Evolutionary conservation across 169 alveolate genomes (phyloP), one percentile per base, ranked within the genome.

Genomic region (Babesia bigemina): DNA sequence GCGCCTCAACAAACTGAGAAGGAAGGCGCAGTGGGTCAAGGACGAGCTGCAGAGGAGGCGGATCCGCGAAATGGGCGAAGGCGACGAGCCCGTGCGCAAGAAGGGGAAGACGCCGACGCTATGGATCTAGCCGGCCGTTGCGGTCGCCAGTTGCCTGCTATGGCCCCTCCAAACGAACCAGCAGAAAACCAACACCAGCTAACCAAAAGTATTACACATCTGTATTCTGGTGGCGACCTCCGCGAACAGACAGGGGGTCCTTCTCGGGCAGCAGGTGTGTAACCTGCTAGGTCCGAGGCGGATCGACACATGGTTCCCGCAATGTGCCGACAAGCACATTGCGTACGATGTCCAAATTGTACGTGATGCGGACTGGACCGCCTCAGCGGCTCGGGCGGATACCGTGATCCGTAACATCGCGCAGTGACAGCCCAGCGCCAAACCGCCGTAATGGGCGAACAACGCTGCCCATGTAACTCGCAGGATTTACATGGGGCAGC

Each of bases 1-100:
- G 52, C 67, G 88, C 33, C 12, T 81, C 47, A 71, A 81, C 17
- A 81, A 73, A 44, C 72, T 81, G 26, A 42, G 88, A n/a, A 33
- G 45, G 60, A 70, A 52, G 72, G 83, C 74, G 2, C 70, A 28
- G 42, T 56, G 75, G 84, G 65, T 45, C 10, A 10, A 8, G 48
- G 28, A 71, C 3, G 84, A 72, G 42, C 26, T 50, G 59, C 63
- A 16, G 59, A 53, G 76, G 33, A 65, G 76, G 16, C 47, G 76
- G 17, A 49, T 50, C 2, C 49, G 63, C 14, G 76, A 67, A 52
- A 10, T 39, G 22, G 76, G 76, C 24, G 70, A 71, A 6, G 81
- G 63, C 28, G 81, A 58, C 33, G 81, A 71, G 13, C 70, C 70
- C 44, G 81, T 59, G 29, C 69, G 70, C 48, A 71, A 12, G 22